phyloP scores from a whole-genome alignment of 371 early-diverging fungal genomes.

The Mortierella sp. region DNA sequence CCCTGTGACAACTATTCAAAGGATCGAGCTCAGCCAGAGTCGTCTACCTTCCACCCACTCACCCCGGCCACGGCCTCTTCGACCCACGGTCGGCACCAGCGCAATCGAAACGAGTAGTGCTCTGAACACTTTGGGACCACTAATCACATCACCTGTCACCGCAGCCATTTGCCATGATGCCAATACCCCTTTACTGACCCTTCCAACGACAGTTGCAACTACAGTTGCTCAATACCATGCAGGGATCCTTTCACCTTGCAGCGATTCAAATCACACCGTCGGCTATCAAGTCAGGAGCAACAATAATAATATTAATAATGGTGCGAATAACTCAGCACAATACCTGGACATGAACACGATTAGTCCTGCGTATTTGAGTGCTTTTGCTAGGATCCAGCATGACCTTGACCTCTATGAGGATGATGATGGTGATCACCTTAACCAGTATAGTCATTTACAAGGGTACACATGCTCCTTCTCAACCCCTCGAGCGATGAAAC shows the following conservation, averaged over 20 bases:
- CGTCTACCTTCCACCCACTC: conserved; percentile 3
- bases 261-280: not conserved
- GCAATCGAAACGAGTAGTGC: no score
- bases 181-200: conserved; percentile 22
- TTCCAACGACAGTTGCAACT: conserved; percentile 16
- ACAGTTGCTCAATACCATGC: conserved; percentile 15
- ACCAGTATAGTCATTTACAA: no score
- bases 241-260: conserved; percentile 4
- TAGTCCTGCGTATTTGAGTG: no score
- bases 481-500: conserved; percentile 22
- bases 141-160: conserved; percentile 1
- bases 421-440: conserved; percentile 2
- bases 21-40: conserved; percentile 7
- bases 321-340: not conserved
- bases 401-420: conserved; percentile 33
- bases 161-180: conserved; percentile 23
- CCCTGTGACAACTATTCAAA: conserved; percentile 13
- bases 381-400: not conserved
- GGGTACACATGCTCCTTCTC: no score
- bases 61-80: not conserved
- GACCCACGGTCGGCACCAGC: not conserved
- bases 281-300: no score
- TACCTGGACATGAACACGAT: no score
- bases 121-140: no score
- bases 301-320: conserved; percentile 18